Conservation (phyloP, 495 filamentous ascomycete genomes). For the Immersiella caudata region DNA sequence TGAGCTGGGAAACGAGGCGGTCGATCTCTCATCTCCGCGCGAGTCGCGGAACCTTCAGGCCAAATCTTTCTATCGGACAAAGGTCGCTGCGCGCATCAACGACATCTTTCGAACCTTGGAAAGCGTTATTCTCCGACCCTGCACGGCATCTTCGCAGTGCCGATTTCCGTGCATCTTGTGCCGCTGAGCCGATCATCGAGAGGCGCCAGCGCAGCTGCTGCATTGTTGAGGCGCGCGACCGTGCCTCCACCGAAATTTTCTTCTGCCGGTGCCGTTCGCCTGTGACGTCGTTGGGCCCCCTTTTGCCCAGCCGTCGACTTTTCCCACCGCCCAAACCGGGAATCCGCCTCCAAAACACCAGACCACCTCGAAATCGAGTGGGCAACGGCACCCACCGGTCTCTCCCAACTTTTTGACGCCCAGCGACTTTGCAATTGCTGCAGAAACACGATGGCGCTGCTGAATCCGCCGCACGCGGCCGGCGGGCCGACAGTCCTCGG, state of each 20-base stretch:
- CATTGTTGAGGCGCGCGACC: conserved; percentile 14
- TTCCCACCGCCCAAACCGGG: conserved; percentile 8
- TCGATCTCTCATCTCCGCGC: neutral
- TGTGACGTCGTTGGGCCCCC: conserved; percentile 24
- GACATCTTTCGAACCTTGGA: neutral
- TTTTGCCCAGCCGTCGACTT: conserved; percentile 17
- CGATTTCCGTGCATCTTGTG: neutral
- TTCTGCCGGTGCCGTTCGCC: neutral
- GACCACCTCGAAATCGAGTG: neutral
- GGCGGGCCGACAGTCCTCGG: conserved; percentile 58
- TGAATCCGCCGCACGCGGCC: conserved; percentile 40
- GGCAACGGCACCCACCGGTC: neutral
- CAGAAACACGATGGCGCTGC: conserved; percentile 39
- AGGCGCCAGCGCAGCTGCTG: conserved; percentile 1
- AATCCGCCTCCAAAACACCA: neutral
- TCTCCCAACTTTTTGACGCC: conserved; percentile 5
- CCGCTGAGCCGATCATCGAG: neutral
- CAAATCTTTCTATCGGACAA: neutral
- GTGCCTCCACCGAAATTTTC: conserved; percentile 13
- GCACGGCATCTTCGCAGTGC: neutral
- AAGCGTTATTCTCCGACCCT: neutral
- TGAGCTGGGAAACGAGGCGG: neutral
- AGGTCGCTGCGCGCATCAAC: neutral
- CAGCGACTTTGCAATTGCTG: conserved; percentile 10
- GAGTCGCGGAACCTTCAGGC: neutral